Evolutionary conservation across 306 rosid genomes (phyloP), one percentile per base, ranked within the genome.

Genomic region (Canavalia ensiformis): DNA sequence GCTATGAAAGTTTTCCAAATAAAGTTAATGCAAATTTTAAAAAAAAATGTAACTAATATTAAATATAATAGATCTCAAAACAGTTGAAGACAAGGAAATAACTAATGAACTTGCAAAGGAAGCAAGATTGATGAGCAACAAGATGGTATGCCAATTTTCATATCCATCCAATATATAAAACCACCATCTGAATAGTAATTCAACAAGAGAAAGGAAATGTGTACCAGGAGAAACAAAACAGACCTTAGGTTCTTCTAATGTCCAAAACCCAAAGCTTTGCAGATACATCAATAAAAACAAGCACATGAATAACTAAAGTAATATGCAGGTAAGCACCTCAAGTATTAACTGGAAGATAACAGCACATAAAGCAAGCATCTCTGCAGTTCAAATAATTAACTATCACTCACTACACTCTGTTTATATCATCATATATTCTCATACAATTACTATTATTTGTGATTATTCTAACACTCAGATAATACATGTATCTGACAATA

Each of bases 1-100:
- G 81, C 72, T 65, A 55, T 67, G 81, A 54, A 65, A 55, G 52
- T 80, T 9, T 35, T 82, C 54, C 78, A 63, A 9, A 68, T 68
- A 56, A 62, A 71, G 70, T 33, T 35, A 76, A 76, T 35, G 54
- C 44, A 51, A 63, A 29, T n/a, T 31, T 44, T 41, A 13, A 0
- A 74, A 60, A 60, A 42, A 64, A 47, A 29, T 59, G 42, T 7
- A 25, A 63, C 73, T 59, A 60, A 57, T 31, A 71, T 42, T 3
- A 51, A 60, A 76, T 18, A 39, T 59, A 30, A 35, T 46, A 49
- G 51, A 69, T 49, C n/a, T n/a, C 51, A 69, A 68, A 28, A 44
- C 44, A 62, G 57, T 49, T 57, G 59, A 58, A 67, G 39, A 75
- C 66, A 68, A 71, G 59, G 37, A 75, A 71, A 44, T 55, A 51